phyloP scores from a whole-genome alignment of 305 asterid genomes.

The Petunia hybrid region DNA sequence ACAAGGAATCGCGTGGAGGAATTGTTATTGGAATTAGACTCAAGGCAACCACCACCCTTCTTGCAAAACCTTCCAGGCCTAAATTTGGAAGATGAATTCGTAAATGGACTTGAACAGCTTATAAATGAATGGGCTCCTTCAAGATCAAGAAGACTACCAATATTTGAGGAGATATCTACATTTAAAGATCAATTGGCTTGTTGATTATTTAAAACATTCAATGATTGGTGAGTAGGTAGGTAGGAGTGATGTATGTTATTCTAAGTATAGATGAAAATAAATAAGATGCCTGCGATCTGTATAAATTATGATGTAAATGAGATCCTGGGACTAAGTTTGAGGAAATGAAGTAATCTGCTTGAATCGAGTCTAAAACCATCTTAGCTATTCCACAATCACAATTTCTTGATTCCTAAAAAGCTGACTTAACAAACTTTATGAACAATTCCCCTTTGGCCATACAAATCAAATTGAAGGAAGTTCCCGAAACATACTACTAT shows the following conservation, averaged over 20 bases:
- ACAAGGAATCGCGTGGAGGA: slow-evolving; percentile 68
- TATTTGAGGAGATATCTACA: slow-evolving; percentile 81
- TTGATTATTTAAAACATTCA: slow-evolving; percentile 35
- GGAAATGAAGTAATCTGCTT: not conserved
- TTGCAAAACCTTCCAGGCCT: slow-evolving; percentile 34
- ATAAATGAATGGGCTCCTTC: slow-evolving; percentile 68
- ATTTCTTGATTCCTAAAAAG: too few species aligned
- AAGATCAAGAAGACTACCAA: slow-evolving; percentile 80
- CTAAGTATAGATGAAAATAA: not conserved
- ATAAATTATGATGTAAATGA: not conserved
- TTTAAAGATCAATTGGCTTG: slow-evolving; percentile 83
- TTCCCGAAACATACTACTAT: too few species aligned
- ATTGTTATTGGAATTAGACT: slow-evolving; percentile 48
- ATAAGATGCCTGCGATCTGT: not conserved
- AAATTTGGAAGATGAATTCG: slow-evolving; percentile 56
- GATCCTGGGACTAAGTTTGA: not conserved
- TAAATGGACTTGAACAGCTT: slow-evolving; percentile 58
- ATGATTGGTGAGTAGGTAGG: not conserved
- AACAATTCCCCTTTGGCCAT: too few species aligned
- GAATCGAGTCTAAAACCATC: too few species aligned
- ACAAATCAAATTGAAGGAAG: too few species aligned
- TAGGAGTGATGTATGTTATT: not conserved
- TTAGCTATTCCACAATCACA: too few species aligned
- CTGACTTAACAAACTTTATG: too few species aligned
- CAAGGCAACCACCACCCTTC: slow-evolving; percentile 36